A percentile compares a stretch with the other conserved stretches of the same genome.
These are phyloP conservation scores for Pseudozyma sp. DNA, from an alignment of 1,284 basidiomycete species.

Conservation along the genomic window DNA sequence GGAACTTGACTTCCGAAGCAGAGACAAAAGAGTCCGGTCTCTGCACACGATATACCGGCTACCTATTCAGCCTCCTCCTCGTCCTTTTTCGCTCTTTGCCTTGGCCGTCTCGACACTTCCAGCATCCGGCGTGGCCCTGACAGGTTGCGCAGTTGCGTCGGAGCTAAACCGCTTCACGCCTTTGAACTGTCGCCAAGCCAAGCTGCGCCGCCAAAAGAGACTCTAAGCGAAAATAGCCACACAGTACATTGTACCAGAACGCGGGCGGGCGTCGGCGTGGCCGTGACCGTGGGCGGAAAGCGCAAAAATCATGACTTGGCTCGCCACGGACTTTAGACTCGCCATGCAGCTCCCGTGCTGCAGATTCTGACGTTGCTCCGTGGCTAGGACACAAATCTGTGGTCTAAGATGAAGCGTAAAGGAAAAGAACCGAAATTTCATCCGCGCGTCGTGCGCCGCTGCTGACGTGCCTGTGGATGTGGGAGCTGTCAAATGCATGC, in stretches of 20 bases:
- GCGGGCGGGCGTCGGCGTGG: no score
- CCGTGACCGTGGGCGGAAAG: neutral
- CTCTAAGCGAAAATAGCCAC: no score
- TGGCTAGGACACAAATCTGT: neutral
- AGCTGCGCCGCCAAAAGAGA: no score
- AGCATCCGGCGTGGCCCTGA: no score
- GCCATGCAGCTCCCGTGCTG: neutral
- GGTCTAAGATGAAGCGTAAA: no score
- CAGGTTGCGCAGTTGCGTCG: no score
- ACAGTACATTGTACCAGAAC: no score
- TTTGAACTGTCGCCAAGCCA: no score
- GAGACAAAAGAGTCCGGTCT: neutral
- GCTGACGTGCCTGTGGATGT: no score
- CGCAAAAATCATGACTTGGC: neutral
- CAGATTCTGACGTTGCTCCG: constrained; percentile 5
- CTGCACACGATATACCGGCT: neutral
- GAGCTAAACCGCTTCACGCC: no score
- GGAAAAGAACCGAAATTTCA: neutral
- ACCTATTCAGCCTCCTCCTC: neutral
- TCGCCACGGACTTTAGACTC: constrained; percentile 30
- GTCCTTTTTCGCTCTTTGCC: neutral
- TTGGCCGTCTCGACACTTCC: no score
- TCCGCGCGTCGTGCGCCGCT: neutral
- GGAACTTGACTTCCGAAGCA: constrained; percentile 8
- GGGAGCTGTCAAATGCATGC: neutral